Evolutionary conservation across 352 stramenopile species (phyloP), one percentile per base, ranked within the genome.

Genomic region (Pythium scleroteichum): DNA sequence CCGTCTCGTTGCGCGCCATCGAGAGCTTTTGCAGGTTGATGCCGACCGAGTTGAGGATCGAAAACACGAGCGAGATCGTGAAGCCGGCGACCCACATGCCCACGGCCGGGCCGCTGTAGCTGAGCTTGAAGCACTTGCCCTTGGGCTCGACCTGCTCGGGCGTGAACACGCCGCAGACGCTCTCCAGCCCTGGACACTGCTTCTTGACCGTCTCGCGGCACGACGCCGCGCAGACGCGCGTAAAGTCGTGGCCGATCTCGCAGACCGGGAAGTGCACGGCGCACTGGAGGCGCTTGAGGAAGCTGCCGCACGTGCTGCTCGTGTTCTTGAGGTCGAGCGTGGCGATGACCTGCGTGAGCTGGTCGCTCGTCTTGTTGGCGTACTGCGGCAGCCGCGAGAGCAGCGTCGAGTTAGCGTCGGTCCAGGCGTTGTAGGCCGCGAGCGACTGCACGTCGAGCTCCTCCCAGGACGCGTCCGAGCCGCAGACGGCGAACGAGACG

Each of bases 11-110:
- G 42, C 76, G 75, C 20, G 83, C 70, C 78, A 97, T 92, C 9
- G 77, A 92, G 16, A 96, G 76, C 72, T 97, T 97, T 73, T 97
- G 89, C 39, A 97, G 59, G 62, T 97, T 97, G 51, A 97, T 92
- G n/a, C 83, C 89, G 27, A 97, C 71, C 46, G 88, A 95, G 59
- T 94, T 95, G 52, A 95, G 78, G 23, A 96, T 75, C 10, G 83
- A 95, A 62, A 97, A 95, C 26, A 93, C 69, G 24, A 96, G 79
- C 45, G 84, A 90, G 65, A 96, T 93, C 50, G 85, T 79, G 56
- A 96, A 94, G 14, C 86, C 87, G 0, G 89, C 82, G 44, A 92
- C 79, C 87, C 87, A 95, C 82, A 94, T 91, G 42, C 82, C 84
- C 16, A 94, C 72, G 0, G 82, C 73, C 0, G 85, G 85, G 16